These are phyloP conservation scores for Claviceps sp. DNA, from an alignment of 2,329 filamentous ascomycete species.

Conservation along the genomic window DNA sequence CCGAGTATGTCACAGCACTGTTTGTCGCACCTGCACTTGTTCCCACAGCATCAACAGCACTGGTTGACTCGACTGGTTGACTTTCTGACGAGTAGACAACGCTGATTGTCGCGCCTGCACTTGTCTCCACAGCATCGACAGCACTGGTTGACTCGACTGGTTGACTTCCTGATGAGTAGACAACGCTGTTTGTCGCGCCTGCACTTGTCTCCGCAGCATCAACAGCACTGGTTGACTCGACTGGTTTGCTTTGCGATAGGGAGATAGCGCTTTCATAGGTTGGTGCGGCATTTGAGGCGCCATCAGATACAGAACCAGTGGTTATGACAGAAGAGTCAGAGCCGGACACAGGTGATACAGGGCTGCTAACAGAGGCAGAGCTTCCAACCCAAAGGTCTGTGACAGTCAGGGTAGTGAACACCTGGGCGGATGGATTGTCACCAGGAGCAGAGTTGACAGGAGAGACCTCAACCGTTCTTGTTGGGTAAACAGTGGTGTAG, in stretches of 20 bases:
- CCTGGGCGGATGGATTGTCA: constrained; percentile 10
- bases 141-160: constrained; percentile 8
- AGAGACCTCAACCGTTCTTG: constrained; percentile 15
- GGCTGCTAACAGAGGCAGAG: constrained; percentile 5
- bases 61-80: constrained; percentile 8
- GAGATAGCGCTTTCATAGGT: constrained; percentile 8
- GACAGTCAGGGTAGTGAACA: constrained; percentile 23
- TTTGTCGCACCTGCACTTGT: constrained; percentile 4
- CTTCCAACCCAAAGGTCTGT: constrained; percentile 18
- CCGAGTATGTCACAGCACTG: neutral
- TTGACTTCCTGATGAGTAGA: constrained; percentile 4
- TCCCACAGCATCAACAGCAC: constrained; percentile 6
- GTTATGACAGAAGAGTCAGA: constrained; percentile 7
- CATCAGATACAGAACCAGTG: constrained; percentile 7
- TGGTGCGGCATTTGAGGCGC: constrained; percentile 8
- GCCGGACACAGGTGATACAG: neutral
- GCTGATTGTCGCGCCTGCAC: constrained; percentile 3
- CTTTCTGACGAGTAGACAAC: constrained; percentile 2
- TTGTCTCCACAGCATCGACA: constrained; percentile 6
- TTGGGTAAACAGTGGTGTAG: constrained; percentile 11
- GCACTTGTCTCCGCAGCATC: constrained; percentile 7
- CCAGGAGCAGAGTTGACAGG: constrained; percentile 9
- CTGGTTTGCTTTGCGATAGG: constrained; percentile 8
- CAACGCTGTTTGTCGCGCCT: neutral
- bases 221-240: constrained; percentile 6